A percentile compares a stretch with the other conserved stretches of the same genome.
Conservation (phyloP, 2,329 filamentous ascomycete genomes). For the Dichotomopilus funicola region DNA sequence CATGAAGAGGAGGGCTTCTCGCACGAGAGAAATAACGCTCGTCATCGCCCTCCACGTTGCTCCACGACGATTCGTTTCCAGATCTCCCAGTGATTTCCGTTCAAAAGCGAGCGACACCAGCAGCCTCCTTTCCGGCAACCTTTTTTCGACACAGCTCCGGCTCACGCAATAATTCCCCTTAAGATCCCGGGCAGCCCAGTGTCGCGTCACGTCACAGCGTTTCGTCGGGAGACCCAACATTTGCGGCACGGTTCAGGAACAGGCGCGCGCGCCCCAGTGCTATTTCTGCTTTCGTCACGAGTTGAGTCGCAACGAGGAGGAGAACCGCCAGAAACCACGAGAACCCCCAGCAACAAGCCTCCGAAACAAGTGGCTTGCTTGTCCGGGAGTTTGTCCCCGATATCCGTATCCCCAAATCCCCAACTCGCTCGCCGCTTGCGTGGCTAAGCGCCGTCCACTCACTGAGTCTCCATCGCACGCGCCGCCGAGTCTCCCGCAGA, state of each 20-base stretch:
- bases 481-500: background rate
- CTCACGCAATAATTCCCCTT: background rate
- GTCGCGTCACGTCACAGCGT: background rate
- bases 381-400: conserved; percentile 11
- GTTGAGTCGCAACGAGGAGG: background rate
- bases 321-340: too few relatives aligned
- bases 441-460: conserved; percentile 30
- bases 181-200: background rate
- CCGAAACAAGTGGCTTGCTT: background rate
- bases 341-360: too few relatives aligned
- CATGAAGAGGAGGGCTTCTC: background rate
- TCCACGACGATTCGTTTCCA: background rate
- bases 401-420: conserved; percentile 11
- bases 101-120: background rate
- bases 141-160: conserved; percentile 12
- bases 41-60: conserved; percentile 5
- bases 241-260: conserved; percentile 8
- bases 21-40: conserved; percentile 8
- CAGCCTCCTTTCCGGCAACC: background rate
- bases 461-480: conserved; percentile 15
- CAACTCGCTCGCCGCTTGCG: conserved; percentile 15
- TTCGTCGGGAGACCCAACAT: background rate
- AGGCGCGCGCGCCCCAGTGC: too few relatives aligned
- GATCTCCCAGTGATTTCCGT: background rate
- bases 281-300: background rate